Percentiles rank a stretch among this genome's conserved stretches.
phyloP scores from a whole-genome alignment of 2,329 filamentous ascomycete species.

The Alternaria tenuissima region DNA sequence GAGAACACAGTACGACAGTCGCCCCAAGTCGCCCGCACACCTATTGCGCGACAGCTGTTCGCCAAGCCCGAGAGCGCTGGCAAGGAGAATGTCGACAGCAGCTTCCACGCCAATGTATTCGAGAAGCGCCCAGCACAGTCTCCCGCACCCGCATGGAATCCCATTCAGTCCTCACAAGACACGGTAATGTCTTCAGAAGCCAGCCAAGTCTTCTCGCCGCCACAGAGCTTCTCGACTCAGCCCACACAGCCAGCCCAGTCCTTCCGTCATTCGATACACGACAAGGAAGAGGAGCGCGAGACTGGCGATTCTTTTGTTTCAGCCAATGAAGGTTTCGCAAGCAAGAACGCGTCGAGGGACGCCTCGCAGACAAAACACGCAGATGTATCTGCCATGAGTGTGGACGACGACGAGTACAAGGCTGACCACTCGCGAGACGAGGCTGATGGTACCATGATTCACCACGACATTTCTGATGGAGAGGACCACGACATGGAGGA shows the following conservation, averaged over 20 bases:
- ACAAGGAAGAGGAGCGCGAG: conserved; percentile 40
- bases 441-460: conserved; percentile 37
- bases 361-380: conserved; percentile 29
- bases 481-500: conserved; percentile 31
- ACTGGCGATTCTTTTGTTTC: conserved; percentile 59
- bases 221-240: conserved; percentile 44
- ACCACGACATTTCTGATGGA: conserved; percentile 31
- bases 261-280: conserved; percentile 35
- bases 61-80: conserved; percentile 34
- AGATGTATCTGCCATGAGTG: conserved; percentile 41
- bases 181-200: conserved; percentile 38
- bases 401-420: conserved; percentile 41
- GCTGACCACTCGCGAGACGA: conserved; percentile 30
- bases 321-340: conserved; percentile 54
- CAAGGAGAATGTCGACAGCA: conserved; percentile 40
- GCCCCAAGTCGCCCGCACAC: conserved; percentile 33
- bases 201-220: conserved; percentile 44
- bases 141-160: conserved; percentile 44
- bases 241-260: conserved; percentile 42
- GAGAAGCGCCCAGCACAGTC: conserved; percentile 53
- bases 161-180: conserved; percentile 39
- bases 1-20: conserved; percentile 45
- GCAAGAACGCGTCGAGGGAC: conserved; percentile 42
- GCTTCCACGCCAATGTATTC: conserved; percentile 28
- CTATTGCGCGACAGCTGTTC: conserved; percentile 41